phyloP scores from a whole-genome alignment of 768 basidiomycete genomes.

The Mycena crocata region DNA sequence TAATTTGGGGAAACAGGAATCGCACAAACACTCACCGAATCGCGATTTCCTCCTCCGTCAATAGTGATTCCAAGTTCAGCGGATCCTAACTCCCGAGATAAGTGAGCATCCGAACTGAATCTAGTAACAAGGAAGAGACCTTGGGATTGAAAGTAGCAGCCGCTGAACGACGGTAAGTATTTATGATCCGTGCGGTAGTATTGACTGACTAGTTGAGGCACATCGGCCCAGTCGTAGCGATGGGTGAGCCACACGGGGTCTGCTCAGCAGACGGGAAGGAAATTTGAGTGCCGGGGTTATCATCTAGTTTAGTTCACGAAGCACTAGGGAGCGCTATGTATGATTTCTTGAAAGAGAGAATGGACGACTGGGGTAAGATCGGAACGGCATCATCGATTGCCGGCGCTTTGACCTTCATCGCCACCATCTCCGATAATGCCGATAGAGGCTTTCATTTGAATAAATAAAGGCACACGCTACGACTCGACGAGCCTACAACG shows the following conservation, averaged over 20 bases:
- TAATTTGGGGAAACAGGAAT: background rate
- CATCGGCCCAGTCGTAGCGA: background rate
- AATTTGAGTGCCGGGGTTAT: background rate
- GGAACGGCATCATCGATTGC: background rate
- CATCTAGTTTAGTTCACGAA: too few relatives aligned
- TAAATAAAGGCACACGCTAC: too few relatives aligned
- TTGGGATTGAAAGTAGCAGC: conserved; percentile 15
- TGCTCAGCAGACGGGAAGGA: conserved; percentile 12
- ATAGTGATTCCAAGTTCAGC: conserved; percentile 77
- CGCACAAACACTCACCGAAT: conserved; percentile 69
- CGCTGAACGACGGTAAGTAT: background rate
- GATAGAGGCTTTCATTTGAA: too few relatives aligned
- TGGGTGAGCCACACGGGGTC: background rate
- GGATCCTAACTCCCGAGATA: conserved; percentile 75
- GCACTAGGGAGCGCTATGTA: too few relatives aligned
- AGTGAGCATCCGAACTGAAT: background rate
- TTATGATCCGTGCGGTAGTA: background rate
- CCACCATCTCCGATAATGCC: too few relatives aligned
- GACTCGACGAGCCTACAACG: too few relatives aligned
- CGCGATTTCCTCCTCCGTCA: conserved; percentile 91
- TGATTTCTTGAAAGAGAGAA: too few relatives aligned
- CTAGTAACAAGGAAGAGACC: conserved; percentile 2
- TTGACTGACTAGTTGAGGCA: conserved; percentile 20
- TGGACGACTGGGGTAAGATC: background rate
- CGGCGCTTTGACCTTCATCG: conserved; percentile 3